phyloP scores from a whole-genome alignment of 306 rosid genomes.

The Cercis canadensis region DNA sequence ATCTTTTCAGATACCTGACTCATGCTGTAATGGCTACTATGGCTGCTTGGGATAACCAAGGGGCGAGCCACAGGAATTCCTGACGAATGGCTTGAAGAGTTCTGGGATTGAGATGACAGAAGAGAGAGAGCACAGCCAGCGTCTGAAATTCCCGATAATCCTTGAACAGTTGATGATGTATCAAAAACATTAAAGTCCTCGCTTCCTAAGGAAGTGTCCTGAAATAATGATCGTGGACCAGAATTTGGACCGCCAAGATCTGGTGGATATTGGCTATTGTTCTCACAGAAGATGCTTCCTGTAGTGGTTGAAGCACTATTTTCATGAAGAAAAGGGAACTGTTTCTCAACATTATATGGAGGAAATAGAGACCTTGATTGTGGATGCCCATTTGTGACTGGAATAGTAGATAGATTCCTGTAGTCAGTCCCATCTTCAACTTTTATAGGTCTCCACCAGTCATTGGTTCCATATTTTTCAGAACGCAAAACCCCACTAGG shows the following conservation, averaged over 20 bases:
- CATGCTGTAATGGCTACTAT: constrained; percentile 53
- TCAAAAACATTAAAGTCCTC: constrained; percentile 64
- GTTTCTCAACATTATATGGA: constrained; percentile 48
- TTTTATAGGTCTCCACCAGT: constrained; percentile 57
- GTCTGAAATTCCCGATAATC: constrained; percentile 62
- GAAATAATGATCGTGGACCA: constrained; percentile 47
- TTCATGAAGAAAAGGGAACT: constrained; percentile 60
- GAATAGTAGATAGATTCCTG: constrained; percentile 49
- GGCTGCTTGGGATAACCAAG: constrained; percentile 58
- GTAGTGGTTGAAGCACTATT: constrained; percentile 49
- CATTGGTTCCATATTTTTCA: constrained; percentile 52
- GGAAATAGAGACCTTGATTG: constrained; percentile 51
- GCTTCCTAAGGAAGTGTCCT: constrained; percentile 53
- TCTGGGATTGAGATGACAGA: constrained; percentile 94
- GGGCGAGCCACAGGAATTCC: constrained; percentile 66
- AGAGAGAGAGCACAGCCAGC: constrained; percentile 97
- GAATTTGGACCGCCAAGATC: constrained; percentile 42
- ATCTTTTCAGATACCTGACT: constrained; percentile 58
- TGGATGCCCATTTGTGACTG: constrained; percentile 52
- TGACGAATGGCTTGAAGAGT: constrained; percentile 63
- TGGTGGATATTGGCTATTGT: constrained; percentile 47
- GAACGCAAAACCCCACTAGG: constrained; percentile 50
- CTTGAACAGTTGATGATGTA: constrained; percentile 57
- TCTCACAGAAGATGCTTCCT: constrained; percentile 56
- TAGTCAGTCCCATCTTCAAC: constrained; percentile 50